Evolutionary conservation across 2,329 filamentous ascomycete genomes (phyloP).

Genomic region (Fusarium goolgardi): DNA sequence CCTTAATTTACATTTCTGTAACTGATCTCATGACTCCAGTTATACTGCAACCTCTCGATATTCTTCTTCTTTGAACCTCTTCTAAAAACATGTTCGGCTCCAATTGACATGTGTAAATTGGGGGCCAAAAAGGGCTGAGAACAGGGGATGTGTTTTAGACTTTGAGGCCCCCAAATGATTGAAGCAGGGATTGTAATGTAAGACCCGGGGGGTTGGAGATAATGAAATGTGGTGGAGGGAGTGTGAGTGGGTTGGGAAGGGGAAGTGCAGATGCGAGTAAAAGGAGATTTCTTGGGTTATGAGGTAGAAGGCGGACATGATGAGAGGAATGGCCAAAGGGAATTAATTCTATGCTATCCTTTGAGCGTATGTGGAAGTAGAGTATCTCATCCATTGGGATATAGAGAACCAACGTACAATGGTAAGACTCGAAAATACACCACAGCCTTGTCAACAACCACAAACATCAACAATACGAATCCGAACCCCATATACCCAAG

Average conservation of each 20-base stretch:
- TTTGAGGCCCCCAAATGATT: conserved; percentile 29
- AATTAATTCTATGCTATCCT: not conserved
- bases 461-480: not conserved
- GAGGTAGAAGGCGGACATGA: not conserved
- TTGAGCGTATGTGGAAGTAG: no score
- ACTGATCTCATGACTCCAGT: not conserved
- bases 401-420: not conserved
- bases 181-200: conserved; percentile 14
- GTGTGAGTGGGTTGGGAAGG: not conserved
- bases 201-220: not conserved
- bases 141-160: not conserved
- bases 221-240: not conserved
- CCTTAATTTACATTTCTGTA: not conserved
- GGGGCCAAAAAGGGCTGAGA: not conserved
- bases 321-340: no score
- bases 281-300: not conserved
- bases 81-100: not conserved
- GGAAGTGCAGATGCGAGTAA: not conserved
- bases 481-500: not conserved
- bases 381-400: not conserved
- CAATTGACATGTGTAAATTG: not conserved
- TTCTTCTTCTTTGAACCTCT: not conserved
- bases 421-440: not conserved
- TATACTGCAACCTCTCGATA: not conserved
- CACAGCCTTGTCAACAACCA: not conserved